A percentile compares a stretch with the other conserved stretches of the same genome.
These are phyloP conservation scores for Neurospora sp. DNA, from an alignment of 495 filamentous ascomycete genomes.

Conservation along the genomic window DNA sequence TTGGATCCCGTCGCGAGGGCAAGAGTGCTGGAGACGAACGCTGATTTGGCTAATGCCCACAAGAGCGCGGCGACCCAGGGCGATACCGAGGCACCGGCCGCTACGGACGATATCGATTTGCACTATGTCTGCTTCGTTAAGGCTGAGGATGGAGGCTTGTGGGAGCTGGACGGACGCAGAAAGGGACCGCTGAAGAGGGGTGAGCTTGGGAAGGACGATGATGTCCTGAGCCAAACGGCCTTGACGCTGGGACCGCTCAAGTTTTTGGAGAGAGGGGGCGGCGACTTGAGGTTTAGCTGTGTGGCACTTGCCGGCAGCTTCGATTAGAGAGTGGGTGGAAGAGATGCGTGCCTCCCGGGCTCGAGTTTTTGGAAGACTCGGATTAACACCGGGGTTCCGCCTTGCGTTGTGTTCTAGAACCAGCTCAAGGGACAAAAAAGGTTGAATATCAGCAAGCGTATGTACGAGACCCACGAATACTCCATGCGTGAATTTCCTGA, in stretches of 20 bases:
- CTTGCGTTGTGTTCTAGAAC: neutral
- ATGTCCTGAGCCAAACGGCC: constrained; percentile 58
- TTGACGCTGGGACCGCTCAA: constrained; percentile 47
- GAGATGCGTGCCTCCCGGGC: neutral
- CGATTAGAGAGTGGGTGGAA: constrained; percentile 32
- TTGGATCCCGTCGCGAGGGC: constrained; percentile 50
- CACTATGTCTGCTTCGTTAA: constrained; percentile 87
- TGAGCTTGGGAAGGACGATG: constrained; percentile 42
- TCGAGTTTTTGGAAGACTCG: neutral
- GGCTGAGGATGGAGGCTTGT: constrained; percentile 52
- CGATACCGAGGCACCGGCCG: constrained; percentile 60
- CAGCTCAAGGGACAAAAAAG: neutral
- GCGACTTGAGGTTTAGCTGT: constrained; percentile 63
- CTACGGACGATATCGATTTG: constrained; percentile 57
- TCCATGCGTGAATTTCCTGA: neutral
- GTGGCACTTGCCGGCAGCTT: constrained; percentile 57
- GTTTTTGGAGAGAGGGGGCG: constrained; percentile 56
- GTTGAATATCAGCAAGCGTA: neutral
- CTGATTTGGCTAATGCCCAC: constrained; percentile 62
- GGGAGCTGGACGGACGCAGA: constrained; percentile 75
- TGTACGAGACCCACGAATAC: neutral
- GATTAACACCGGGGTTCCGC: neutral
- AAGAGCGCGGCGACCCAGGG: constrained; percentile 58
- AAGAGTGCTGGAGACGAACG: constrained; percentile 60
- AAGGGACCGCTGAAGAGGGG: constrained; percentile 60